Conservation (phyloP, 2,329 filamentous ascomycete genomes). For the Domatiomyces globalis region DNA sequence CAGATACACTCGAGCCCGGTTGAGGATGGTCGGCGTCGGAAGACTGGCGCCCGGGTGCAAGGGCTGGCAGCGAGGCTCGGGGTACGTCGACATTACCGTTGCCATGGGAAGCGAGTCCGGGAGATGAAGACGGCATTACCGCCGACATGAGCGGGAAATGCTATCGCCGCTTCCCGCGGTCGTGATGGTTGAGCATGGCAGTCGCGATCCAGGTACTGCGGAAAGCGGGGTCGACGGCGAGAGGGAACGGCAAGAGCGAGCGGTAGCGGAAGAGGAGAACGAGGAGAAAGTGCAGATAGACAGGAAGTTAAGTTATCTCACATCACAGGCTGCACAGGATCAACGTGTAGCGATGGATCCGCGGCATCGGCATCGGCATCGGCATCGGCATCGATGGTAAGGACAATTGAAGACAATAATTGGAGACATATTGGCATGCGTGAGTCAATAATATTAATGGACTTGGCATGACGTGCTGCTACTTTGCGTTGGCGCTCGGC, state of each 20-base stretch:
- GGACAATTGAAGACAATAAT: no score
- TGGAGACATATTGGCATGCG: background rate
- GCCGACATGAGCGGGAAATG: background rate
- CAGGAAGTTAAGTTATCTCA: background rate
- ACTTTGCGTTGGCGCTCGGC: no score
- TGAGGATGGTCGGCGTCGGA: background rate
- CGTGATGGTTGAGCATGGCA: background rate
- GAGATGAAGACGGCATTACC: background rate
- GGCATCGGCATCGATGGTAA: background rate
- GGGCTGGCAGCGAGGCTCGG: background rate
- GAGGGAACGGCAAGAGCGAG: background rate
- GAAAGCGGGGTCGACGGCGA: background rate
- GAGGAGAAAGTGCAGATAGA: background rate
- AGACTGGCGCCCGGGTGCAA: background rate
- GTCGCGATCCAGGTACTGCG: background rate
- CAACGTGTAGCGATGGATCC: background rate
- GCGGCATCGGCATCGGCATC: background rate
- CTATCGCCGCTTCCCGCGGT: background rate
- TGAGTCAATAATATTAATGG: no score
- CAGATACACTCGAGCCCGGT: no score
- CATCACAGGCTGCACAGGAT: background rate
- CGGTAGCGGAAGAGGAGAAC: no score
- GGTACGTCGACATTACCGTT: background rate
- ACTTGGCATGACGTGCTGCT: no score
- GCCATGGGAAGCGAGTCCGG: background rate